These are phyloP conservation scores for Calonectria multiphialidica DNA, from an alignment of 2,329 filamentous ascomycete species.

Conservation along the genomic window DNA sequence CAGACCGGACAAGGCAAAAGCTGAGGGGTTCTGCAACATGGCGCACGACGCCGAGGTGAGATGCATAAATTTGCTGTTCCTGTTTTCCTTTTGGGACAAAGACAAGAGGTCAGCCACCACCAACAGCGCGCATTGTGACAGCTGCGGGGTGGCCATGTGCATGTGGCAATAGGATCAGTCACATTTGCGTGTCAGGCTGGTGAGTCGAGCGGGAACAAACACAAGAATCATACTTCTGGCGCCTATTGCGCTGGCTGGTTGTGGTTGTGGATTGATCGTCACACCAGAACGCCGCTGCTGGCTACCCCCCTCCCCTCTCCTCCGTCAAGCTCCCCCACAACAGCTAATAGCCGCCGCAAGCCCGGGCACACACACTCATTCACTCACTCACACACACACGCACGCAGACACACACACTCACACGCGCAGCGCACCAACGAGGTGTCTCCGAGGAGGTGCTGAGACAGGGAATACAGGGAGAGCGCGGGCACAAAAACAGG, in stretches of 20 bases:
- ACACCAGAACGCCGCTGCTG: not conserved
- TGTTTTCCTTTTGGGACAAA: not conserved
- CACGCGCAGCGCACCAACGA: not conserved
- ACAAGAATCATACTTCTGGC: not conserved
- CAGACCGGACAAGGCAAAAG: not conserved
- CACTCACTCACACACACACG: not conserved
- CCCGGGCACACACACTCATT: not conserved
- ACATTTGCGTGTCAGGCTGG: not conserved
- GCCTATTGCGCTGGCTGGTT: conserved; percentile 1
- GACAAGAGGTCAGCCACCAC: not conserved
- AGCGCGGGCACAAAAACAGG: not conserved
- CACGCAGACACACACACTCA: not conserved
- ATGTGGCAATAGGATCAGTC: conserved; percentile 5
- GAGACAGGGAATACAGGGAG: not conserved
- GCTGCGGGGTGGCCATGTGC: not conserved
- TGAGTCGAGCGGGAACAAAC: not conserved
- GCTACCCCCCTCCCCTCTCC: not conserved
- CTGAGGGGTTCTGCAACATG: not conserved
- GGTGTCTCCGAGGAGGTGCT: not conserved
- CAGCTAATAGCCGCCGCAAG: not conserved
- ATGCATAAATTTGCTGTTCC: not conserved
- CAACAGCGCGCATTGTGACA: not conserved
- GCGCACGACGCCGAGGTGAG: not conserved
- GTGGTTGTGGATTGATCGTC: not conserved
- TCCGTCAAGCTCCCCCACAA: not conserved